Percentiles rank a stretch among this genome's conserved stretches.
Evolutionary conservation across 2,329 filamentous ascomycete genomes (phyloP).

Genomic region (Ophiostoma quercus): DNA sequence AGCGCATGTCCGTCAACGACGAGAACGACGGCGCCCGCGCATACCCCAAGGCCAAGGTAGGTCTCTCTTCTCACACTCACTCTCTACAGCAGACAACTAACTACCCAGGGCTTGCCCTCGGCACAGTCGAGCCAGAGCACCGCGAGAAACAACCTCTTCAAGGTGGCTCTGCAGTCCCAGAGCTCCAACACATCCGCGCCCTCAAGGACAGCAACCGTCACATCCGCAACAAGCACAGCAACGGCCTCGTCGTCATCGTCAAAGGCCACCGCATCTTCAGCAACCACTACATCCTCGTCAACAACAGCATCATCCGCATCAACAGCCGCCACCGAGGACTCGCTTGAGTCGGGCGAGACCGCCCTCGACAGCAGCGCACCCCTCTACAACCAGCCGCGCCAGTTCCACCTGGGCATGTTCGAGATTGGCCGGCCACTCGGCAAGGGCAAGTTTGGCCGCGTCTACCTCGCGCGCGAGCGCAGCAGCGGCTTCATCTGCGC

Average conservation of each 20-base stretch:
- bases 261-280: slow-evolving; percentile 35
- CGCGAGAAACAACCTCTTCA: slow-evolving; percentile 75
- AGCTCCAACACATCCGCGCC: slow-evolving; percentile 61
- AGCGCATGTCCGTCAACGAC: slow-evolving; percentile 83
- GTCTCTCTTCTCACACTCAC: neutral
- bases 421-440: slow-evolving; percentile 82
- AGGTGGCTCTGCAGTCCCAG: slow-evolving; percentile 75
- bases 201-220: slow-evolving; percentile 53
- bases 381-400: slow-evolving; percentile 41
- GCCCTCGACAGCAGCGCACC: slow-evolving; percentile 9
- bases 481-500: slow-evolving; percentile 77
- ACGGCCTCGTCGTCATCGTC: slow-evolving; percentile 8
- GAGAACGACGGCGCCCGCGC: slow-evolving; percentile 63
- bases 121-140: slow-evolving; percentile 47
- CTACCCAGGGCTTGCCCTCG: slow-evolving; percentile 30
- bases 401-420: slow-evolving; percentile 90
- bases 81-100: slow-evolving; percentile 6
- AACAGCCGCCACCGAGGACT: slow-evolving; percentile 41
- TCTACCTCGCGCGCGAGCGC: slow-evolving; percentile 78
- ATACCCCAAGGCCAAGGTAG: slow-evolving; percentile 74
- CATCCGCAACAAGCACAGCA: slow-evolving; percentile 34
- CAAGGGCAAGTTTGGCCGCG: slow-evolving; percentile 82
- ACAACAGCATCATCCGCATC: slow-evolving; percentile 39
- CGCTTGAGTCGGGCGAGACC: neutral
- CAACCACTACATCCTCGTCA: slow-evolving; percentile 33